A percentile compares a stretch with the other conserved stretches of the same genome.
phyloP scores from a whole-genome alignment of 306 rosid genomes.

The Castanea sativa region DNA sequence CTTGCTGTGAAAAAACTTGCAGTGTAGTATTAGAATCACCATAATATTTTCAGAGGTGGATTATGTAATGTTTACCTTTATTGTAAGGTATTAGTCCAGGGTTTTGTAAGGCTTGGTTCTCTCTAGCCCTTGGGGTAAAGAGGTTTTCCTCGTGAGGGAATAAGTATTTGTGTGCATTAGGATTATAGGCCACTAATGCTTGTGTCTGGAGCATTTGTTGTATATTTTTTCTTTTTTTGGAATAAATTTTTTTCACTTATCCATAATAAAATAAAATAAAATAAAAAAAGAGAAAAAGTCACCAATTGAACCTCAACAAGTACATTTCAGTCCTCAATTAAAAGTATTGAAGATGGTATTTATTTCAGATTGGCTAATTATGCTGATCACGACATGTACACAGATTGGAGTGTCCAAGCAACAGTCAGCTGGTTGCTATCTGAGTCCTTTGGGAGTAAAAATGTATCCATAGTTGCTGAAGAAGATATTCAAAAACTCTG shows the following conservation, averaged over 20 bases:
- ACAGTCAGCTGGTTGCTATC: slow-evolving; percentile 85
- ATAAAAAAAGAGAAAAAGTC: background rate
- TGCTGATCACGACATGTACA: slow-evolving; percentile 27
- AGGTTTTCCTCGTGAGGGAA: too few species aligned
- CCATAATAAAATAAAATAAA: too few species aligned
- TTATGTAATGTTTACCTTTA: background rate
- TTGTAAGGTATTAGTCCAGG: background rate
- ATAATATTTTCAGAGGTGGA: background rate
- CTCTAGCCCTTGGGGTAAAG: too few species aligned
- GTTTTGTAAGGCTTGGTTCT: too few species aligned
- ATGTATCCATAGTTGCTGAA: slow-evolving; percentile 82
- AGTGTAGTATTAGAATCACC: background rate
- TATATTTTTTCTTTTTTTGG: too few species aligned
- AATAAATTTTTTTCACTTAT: too few species aligned
- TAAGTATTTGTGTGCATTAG: too few species aligned
- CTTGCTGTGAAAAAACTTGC: background rate
- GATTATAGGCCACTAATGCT: too few species aligned
- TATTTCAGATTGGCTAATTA: slow-evolving; percentile 7
- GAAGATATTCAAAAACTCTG: slow-evolving; percentile 81
- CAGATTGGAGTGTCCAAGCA: slow-evolving; percentile 99
- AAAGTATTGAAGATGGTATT: background rate
- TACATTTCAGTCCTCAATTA: background rate
- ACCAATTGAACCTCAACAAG: background rate
- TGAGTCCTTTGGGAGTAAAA: slow-evolving; percentile 63
- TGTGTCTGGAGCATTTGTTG: too few species aligned